Conservation (phyloP, 2,329 filamentous ascomycete species). For the Beauveria caledonica region DNA sequence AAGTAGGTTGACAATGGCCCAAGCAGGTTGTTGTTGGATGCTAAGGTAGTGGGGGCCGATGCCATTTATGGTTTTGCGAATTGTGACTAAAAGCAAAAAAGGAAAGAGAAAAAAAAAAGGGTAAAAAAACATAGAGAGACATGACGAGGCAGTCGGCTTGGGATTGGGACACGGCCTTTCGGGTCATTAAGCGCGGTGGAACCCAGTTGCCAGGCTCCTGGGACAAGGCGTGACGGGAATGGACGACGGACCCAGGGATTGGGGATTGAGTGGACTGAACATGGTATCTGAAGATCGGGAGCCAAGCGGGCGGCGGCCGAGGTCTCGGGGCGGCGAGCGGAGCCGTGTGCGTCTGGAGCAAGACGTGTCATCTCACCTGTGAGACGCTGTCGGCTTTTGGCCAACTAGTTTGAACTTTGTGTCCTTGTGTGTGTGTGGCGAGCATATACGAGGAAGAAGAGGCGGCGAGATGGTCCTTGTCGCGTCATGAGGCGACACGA, state of each 20-base stretch:
- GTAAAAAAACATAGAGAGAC: slow-evolving; percentile 10
- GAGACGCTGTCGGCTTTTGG: slow-evolving; percentile 17
- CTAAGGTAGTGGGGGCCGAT: slow-evolving; percentile 21
- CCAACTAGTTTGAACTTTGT: neutral
- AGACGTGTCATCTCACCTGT: slow-evolving; percentile 30
- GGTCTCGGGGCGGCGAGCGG: slow-evolving; percentile 9
- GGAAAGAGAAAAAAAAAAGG: neutral
- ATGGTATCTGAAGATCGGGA: slow-evolving; percentile 11
- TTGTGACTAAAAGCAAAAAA: slow-evolving; percentile 10
- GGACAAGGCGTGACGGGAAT: slow-evolving; percentile 14
- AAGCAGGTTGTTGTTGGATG: neutral
- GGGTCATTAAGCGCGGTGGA: slow-evolving; percentile 10
- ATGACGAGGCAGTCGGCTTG: slow-evolving; percentile 2
- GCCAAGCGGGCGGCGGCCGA: slow-evolving; percentile 7
- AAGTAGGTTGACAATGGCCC: neutral
- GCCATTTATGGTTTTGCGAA: slow-evolving; percentile 27
- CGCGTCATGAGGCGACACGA: neutral
- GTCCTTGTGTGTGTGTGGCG: neutral
- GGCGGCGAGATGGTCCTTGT: neutral
- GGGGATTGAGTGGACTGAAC: slow-evolving; percentile 15
- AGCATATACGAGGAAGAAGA: neutral
- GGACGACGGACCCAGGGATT: slow-evolving; percentile 14
- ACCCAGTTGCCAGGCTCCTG: slow-evolving; percentile 8
- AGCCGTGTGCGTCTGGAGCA: slow-evolving; percentile 14
- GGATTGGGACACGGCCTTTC: slow-evolving; percentile 9